These are phyloP conservation scores for Pseudogymnoascus destructans DNA, from an alignment of 2,329 filamentous ascomycete species.

Conservation along the genomic window DNA sequence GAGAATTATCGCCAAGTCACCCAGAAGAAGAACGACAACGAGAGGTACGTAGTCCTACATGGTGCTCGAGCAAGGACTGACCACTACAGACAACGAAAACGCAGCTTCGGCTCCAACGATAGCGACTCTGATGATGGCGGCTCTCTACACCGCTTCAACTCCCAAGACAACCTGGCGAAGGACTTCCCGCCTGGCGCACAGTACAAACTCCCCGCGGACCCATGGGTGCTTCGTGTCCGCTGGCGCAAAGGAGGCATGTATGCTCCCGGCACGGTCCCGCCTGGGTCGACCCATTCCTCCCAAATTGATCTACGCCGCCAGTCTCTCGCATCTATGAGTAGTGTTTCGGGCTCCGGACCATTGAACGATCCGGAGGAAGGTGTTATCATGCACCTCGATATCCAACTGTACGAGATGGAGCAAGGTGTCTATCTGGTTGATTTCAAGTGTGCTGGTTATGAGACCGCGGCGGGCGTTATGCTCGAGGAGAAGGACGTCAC, in stretches of 20 bases:
- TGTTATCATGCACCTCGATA: constrained; percentile 88
- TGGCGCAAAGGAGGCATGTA: constrained; percentile 73
- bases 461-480: constrained; percentile 59
- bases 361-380: constrained; percentile 22
- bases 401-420: constrained; percentile 92
- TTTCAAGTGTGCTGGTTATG: constrained; percentile 97
- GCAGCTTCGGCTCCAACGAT: constrained; percentile 29
- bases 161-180: constrained; percentile 14
- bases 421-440: constrained; percentile 88
- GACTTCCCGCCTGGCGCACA: constrained; percentile 37
- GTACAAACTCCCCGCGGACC: constrained; percentile 82
- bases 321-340: constrained; percentile 25
- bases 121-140: constrained; percentile 28
- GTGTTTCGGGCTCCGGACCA: constrained; percentile 22
- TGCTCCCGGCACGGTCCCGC: constrained; percentile 35
- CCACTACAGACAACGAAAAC: constrained; percentile 19
- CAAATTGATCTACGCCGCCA: constrained; percentile 33
- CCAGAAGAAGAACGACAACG: constrained; percentile 27
- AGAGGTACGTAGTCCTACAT: constrained; percentile 24
- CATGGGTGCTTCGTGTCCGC: constrained; percentile 86
- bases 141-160: constrained; percentile 28
- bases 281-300: constrained; percentile 36
- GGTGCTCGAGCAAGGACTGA: not conserved
- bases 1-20: constrained; percentile 33
- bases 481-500: constrained; percentile 90